Evolutionary conservation across 768 basidiomycete genomes (phyloP), one percentile per base, ranked within the genome.

Genomic region (Podaxis carcinomalis): DNA sequence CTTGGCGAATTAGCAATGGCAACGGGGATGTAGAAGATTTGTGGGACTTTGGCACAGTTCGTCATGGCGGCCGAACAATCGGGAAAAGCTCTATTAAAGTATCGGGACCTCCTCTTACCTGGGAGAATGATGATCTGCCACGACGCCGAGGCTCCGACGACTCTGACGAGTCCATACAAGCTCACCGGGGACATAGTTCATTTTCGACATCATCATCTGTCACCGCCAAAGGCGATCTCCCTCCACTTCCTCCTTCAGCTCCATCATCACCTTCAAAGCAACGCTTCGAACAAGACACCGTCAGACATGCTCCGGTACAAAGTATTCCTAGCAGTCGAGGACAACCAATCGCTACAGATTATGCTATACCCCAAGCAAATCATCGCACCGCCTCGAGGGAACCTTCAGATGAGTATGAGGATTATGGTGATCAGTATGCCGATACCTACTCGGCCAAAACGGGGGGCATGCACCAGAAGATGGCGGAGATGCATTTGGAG

Each of bases 21-120:
- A 78, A 78, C 57, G 81, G 79, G 39, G 89, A 90, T 65, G 79
- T 82, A 2, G 92, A 92, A 56, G 93, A 95, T 64, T 76, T 98
- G 36, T 98, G 96, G 96, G 96, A 98, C 71, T 97, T 98, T 74
- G 96, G 96, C 13, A 98, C 96, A 6, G 89, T 98, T 50, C 90
- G 92, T 59, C 88, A 94, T 68, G 84, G 83, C 46, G 75, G 80
- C 49, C 75, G 81, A 65, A 92, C 92, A 14, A 80, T 92, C 50
- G 91, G 91, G n/a, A 82, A 87, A 55, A 83, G 80, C 66, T 81
- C 82, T 59, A 74, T 84, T 64, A 81, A 81, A 55, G 76, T 82
- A 44, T 82, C 87, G 42, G 88, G 88, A 1, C 87, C 87, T 14
- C 84, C 86, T 21, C 74, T 89, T 27, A 89, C 88, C n/a, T 90